phyloP scores from a whole-genome alignment of 2,329 filamentous ascomycete species.

The Verticillium longisporum region DNA sequence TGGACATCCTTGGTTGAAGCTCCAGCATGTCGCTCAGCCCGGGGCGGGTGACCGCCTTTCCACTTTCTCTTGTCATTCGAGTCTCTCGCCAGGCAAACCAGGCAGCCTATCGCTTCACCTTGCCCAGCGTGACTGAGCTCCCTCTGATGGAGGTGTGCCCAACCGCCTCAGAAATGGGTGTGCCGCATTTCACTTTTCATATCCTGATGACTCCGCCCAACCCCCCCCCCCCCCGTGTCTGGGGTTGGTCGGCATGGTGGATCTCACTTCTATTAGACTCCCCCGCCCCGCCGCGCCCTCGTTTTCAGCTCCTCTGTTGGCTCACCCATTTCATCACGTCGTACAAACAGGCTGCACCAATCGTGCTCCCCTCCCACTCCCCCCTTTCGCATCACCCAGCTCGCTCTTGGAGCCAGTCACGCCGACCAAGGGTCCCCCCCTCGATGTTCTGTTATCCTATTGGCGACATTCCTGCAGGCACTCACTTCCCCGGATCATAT shows the following conservation, averaged over 20 bases:
- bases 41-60: not conserved
- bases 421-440: conserved; percentile 5
- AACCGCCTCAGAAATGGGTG: not conserved
- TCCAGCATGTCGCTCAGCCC: not conserved
- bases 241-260: not conserved
- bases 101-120: not conserved
- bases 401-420: conserved; percentile 10
- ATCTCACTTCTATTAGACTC: not conserved
- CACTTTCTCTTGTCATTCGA: not conserved
- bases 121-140: not conserved
- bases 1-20: not conserved
- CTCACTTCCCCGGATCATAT: not conserved
- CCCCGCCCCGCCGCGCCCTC: not conserved
- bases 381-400: not conserved
- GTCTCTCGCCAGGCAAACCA: not conserved
- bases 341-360: not conserved
- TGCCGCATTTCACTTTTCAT: not conserved
- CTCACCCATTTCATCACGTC: not conserved
- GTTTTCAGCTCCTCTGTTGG: not conserved
- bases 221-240: not conserved
- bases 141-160: not conserved
- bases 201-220: not conserved
- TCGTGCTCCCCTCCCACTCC: not conserved
- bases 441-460: conserved; percentile 1
- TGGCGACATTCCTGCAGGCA: conserved; percentile 2